Evolutionary conservation across 768 basidiomycete genomes (phyloP).

Genomic region (Amanita polypyramis): DNA sequence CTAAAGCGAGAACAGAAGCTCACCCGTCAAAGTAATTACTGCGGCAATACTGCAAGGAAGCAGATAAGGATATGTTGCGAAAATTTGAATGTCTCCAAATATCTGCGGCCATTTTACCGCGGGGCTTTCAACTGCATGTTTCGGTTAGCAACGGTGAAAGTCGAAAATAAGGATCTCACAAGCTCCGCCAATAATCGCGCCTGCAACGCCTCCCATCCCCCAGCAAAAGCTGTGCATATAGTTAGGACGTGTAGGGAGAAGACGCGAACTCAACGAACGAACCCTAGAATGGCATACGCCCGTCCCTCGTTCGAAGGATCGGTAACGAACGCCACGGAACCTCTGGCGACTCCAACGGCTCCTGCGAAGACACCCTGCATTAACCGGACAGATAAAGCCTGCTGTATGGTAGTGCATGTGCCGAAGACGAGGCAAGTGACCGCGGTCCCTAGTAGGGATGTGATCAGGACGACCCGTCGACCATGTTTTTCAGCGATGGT

Average conservation of each 20-base stretch:
- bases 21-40: conserved; percentile 62
- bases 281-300: conserved; percentile 92
- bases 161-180: conserved; percentile 37
- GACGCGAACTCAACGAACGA: conserved; percentile 11
- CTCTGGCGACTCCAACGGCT: conserved; percentile 89
- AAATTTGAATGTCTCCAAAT: conserved; percentile 57
- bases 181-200: conserved; percentile 76
- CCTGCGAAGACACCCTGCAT: conserved; percentile 90
- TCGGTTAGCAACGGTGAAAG: conserved; percentile 5
- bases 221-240: conserved; percentile 63
- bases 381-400: conserved; percentile 80
- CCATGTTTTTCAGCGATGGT: conserved; percentile 93
- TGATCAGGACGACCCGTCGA: conserved; percentile 69
- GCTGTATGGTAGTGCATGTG: conserved; percentile 60
- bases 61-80: conserved; percentile 81
- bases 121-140: conserved; percentile 64
- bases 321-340: conserved; percentile 78
- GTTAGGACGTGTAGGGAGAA: conserved; percentile 8
- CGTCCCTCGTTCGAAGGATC: conserved; percentile 89
- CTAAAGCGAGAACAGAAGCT: conserved; percentile 12
- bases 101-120: conserved; percentile 76
- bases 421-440: conserved; percentile 71
- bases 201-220: conserved; percentile 93
- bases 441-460: conserved; percentile 81
- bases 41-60: conserved; percentile 78